Evolutionary conservation across 1,284 basidiomycete species (phyloP), one percentile per base, ranked within the genome.

Genomic region (Xerocomus tenax): DNA sequence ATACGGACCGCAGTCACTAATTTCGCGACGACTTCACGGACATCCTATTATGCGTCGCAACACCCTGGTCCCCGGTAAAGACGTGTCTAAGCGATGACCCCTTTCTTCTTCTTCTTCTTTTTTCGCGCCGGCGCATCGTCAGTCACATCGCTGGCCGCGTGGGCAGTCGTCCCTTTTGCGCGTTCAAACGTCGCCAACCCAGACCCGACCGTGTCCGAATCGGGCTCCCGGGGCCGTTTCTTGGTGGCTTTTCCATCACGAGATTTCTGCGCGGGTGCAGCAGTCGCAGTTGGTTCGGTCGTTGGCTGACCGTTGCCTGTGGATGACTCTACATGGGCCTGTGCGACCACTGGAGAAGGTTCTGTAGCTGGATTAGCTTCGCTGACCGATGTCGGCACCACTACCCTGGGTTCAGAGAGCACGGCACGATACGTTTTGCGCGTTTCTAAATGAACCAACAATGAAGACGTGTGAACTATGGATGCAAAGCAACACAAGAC

Each of bases 371-470:
- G 42, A 23, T 8, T 8, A 0, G 29, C 26, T 23, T 55, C 54
- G 29, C 9, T 36, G 13, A 47, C 19, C 8, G 51, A 21, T n/a
- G 19, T 23, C 8, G 82, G 82, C 8, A 85, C 66, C 10, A 87
- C 73, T 8, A 86, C 62, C 47, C 65, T 76, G 0, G 86, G 84
- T 57, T 86, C 82, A 3, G 85, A 87, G 15, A 89, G 69, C 0
- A 88, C 75, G 0, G 86, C 81, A 2, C 85, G 76, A 58, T 85
- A 88, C 4, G 75, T 79, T 52, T 69, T 71, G 10, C 78, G 76
- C 3, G 75, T 76, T 59, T 77, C 78, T 79, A 57, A 21, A 29
- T n/a, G 12, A 7, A 16, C 5, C 25, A 1, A 19, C 13, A 23
- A 46, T 29, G 28, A 25, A 2, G 8, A n/a, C 7, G 18, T 5